These are phyloP conservation scores for Salmacisia buchloeana DNA, from an alignment of 1,284 basidiomycete genomes.

Conservation along the genomic window DNA sequence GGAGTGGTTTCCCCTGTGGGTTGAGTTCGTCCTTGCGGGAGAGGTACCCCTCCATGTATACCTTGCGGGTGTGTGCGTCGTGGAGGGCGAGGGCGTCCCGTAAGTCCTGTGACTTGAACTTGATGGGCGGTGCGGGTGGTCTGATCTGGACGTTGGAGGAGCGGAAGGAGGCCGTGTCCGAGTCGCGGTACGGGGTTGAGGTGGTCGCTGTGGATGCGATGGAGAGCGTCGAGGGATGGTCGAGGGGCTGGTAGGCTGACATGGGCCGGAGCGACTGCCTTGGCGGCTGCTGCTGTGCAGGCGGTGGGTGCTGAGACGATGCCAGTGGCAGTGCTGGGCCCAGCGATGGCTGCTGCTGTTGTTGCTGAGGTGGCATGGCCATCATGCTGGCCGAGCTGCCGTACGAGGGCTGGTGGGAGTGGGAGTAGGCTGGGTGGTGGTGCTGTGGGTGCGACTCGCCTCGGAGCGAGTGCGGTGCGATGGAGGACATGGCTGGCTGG, in stretches of 20 bases:
- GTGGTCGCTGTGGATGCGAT: conserved; percentile 12
- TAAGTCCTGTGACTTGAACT: conserved; percentile 46
- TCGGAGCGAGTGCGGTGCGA: no score
- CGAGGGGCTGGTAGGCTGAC: conserved; percentile 45
- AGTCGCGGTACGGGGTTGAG: conserved; percentile 31
- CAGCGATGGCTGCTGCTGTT: not conserved
- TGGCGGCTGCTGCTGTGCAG: conserved; percentile 7
- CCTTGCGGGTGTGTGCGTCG: conserved; percentile 42
- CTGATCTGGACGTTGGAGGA: conserved; percentile 17
- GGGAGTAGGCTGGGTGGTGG: no score
- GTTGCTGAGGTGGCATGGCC: not conserved
- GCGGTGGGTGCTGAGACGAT: not conserved
- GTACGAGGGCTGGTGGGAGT: no score
- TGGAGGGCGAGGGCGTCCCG: conserved; percentile 43
- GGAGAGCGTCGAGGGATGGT: conserved; percentile 24
- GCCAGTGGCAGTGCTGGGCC: not conserved
- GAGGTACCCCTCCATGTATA: conserved; percentile 50
- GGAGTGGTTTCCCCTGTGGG: conserved; percentile 42
- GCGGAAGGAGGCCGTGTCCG: conserved; percentile 29
- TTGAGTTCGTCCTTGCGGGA: conserved; percentile 40
- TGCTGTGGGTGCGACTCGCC: no score
- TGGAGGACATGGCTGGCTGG: no score
- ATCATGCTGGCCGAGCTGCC: no score
- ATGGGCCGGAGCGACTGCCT: conserved; percentile 33
- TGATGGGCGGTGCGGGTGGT: conserved; percentile 25